Base-by-base conservation (phyloP, 176 grass and related monocot genomes). In the Oryza rufipogon region DNA sequence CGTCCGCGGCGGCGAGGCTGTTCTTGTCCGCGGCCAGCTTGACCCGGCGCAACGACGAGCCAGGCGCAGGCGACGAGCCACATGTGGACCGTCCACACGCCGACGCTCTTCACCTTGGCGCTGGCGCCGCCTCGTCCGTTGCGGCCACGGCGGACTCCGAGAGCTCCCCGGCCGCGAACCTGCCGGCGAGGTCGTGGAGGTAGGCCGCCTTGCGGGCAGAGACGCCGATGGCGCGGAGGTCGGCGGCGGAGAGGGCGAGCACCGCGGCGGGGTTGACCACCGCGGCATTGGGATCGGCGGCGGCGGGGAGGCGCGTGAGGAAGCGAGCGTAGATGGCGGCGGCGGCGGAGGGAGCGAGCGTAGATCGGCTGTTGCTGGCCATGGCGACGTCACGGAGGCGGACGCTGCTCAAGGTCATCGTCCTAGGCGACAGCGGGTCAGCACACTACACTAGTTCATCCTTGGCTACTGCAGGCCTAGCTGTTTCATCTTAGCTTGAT, bases 21-120 rank as follows among this genome's bases (percentile, higher is more conserved):
- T 26, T 26, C 26, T 26, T 26, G 26, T 1, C 26, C 1, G 26
- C 26, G 26, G 26, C 26, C 26, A 26, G 26, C 26, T 26, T 1
- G 26, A 26, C 26, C 26, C 26, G 26, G 26, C 26, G 26, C 26
- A 26, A 1, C 26, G 26, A 26, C 26, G 26, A 26, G 26, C 1
- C 26, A 26, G 26, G 26, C 26, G 26, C 26, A 0, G 26, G 26
- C 26, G 26, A 26, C 26, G 26, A 26, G 26, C 1, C 26, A 94
- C 92, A 94, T 94, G 83, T 94, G 86, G 33, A 91, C 87, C 4
- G 84, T 91, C 92, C 92, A 94, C 66, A 82, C 88, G 32, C 88
- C 89, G 20, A 94, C 30, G 47, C 88, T 88, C 63, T 84, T 94
- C 25, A 91, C 92, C 77, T 68, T 75, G 64, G 76, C 80, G 76